Evolutionary conservation across 2,329 filamentous ascomycete species (phyloP), one percentile per base, ranked within the genome.

Genomic region (Colletotrichum sidae): DNA sequence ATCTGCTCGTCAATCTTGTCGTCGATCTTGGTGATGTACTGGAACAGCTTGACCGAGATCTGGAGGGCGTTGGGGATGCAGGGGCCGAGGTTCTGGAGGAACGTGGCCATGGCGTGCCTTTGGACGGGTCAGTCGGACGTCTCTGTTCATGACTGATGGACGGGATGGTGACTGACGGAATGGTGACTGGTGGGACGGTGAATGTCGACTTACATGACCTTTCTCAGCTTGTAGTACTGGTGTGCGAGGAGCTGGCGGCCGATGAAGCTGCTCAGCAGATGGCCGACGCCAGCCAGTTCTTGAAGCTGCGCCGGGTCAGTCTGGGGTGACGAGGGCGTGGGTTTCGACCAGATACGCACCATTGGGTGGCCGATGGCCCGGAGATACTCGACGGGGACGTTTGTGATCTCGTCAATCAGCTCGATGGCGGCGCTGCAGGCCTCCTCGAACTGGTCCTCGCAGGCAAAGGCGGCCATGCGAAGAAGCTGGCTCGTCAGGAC

Each of bases 191-290:
- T 12, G 8, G 38, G 8, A 41, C 10, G 11, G n/a, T 34, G 47
- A 1, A 8, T 0, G 0, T 51, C 35, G 10, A 13, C 60, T 15
- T 35, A 68, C 67, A 69, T 69, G 15, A 69, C 67, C 38, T 50
- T 60, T 9, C 67, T 49, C 2, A 69, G 56, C 17, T 65, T 60
- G 6, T 59, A 64, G n/a, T 68, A 67, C 25, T 69, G 65, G 35
- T 45, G 38, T 2, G 66, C 47, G 4, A 49, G 37, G 10, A 69
- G 49, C 10, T 68, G 65, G 13, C 67, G 65, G 13, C 56, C 66
- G 52, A 68, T 69, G 57, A 69, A 69, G 38, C 65, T 69, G 11
- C 65, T 68, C 35, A 69, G 45, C 34, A 69, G 17, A 38, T 69
- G 67, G 15, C 65, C 67, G 6, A 69, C 67, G 2, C 67, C 67